Conservation (phyloP, 2,329 filamentous ascomycete genomes). For the Aspergillus jensenii region DNA sequence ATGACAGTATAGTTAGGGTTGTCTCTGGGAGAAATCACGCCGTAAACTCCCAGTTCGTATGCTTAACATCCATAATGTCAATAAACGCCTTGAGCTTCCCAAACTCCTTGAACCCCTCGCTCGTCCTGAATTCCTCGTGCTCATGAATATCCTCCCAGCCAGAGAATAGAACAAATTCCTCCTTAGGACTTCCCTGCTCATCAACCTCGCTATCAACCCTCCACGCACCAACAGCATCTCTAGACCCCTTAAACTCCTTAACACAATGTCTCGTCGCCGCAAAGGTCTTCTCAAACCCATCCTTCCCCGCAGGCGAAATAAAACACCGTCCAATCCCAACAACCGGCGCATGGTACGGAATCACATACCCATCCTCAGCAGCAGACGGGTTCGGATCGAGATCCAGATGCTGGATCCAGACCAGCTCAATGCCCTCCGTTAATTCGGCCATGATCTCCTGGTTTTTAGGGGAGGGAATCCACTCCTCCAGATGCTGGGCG, state of each 20-base stretch:
- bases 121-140: conserved; percentile 30
- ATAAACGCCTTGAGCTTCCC: conserved; percentile 22
- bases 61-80: conserved; percentile 28
- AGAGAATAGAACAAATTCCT: conserved; percentile 44
- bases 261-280: conserved; percentile 25
- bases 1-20: too few species aligned
- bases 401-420: conserved; percentile 45
- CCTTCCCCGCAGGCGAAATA: conserved; percentile 5
- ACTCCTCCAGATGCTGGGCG: conserved; percentile 42
- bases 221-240: conserved; percentile 38
- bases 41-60: conserved; percentile 13
- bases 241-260: conserved; percentile 27
- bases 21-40: not conserved
- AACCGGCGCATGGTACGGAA: conserved; percentile 31
- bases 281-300: conserved; percentile 29
- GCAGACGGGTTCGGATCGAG: conserved; percentile 17
- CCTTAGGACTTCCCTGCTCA: not conserved
- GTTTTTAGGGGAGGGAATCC: conserved; percentile 45
- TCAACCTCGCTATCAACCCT: conserved; percentile 32
- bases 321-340: conserved; percentile 28
- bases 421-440: conserved; percentile 38
- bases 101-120: conserved; percentile 18
- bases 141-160: conserved; percentile 40
- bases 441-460: conserved; percentile 39
- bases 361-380: not conserved